Conservation (phyloP, 768 basidiomycete genomes). For the Cystobasidium ongulense region DNA sequence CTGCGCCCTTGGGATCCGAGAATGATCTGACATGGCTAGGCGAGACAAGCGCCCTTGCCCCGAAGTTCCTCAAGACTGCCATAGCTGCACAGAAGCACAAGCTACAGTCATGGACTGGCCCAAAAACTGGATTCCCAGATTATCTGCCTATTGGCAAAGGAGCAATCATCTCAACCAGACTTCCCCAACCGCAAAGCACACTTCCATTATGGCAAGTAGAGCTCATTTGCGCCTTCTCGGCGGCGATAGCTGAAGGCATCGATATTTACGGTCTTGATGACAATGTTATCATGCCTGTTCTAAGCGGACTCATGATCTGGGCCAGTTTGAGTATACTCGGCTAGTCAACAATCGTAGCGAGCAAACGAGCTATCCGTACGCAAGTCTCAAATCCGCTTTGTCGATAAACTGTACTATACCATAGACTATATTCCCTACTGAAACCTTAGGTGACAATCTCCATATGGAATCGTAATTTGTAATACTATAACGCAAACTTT, state of each 20-base stretch:
- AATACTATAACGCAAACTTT: not conserved
- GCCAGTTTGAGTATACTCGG: conserved; percentile 9
- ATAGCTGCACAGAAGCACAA: not conserved
- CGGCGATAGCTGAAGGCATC: conserved; percentile 39
- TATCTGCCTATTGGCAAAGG: conserved; percentile 5
- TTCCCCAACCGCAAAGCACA: conserved; percentile 13
- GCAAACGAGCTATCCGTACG: no score
- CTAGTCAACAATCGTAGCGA: not conserved
- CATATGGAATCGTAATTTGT: no score
- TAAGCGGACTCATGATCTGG: conserved; percentile 25
- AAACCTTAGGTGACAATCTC: no score
- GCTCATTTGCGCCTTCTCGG: conserved; percentile 36
- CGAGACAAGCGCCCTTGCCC: conserved; percentile 4
- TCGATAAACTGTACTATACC: not conserved
- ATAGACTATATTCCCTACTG: no score
- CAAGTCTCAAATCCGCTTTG: no score
- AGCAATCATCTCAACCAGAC: not conserved
- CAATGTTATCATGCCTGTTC: conserved; percentile 38
- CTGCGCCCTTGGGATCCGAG: conserved; percentile 35
- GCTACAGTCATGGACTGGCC: not conserved
- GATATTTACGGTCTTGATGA: conserved; percentile 41
- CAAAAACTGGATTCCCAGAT: not conserved
- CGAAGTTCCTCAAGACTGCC: conserved; percentile 29
- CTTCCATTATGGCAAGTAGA: conserved; percentile 23
- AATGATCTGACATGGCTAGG: conserved; percentile 40